Base-by-base conservation (phyloP, 768 basidiomycete species). In the Jaapia argillacea region DNA sequence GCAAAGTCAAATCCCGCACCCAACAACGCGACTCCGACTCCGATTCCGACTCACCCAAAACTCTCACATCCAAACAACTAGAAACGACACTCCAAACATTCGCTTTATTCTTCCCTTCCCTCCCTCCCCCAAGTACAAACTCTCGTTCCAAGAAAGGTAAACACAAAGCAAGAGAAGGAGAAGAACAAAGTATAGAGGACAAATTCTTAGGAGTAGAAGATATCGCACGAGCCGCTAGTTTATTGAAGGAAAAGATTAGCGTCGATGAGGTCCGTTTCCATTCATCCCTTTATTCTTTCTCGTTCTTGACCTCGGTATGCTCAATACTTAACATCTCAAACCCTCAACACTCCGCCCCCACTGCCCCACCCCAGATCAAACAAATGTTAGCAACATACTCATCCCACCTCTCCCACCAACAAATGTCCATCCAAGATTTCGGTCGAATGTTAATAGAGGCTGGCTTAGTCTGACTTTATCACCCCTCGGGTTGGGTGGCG, bases 71-170 rank as follows among this genome's bases (percentile, higher is more conserved):
- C 6, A 66, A 72, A 6, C 82, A 87, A 56, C 66, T 63, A 38
- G 59, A 70, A 40, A 66, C 67, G 14, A 77, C 75, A 45, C 66
- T 77, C 14, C 66, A 69, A 25, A 68, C 83, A 10, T 91, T 82
- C 53, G 64, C 76, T 4, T 64, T 89, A 36, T 89, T 91, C 64
- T 89, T 91, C 57, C n/a, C n/a, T n/a, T n/a, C n/a, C n/a, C n/a
- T n/a, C n/a, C n/a, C n/a, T n/a, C n/a, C n/a, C n/a, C n/a, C n/a
- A n/a, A n/a, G n/a, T n/a, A n/a, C n/a, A n/a, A 79, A 82, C 24
- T 65, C 16, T 10, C 10, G 16, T 16, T 10, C 10, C 16, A 16
- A 33, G 10, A 16, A 16, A 33, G 31, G 31, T 10, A 33, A 68
- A 13, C n/a, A n/a, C n/a, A n/a, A n/a, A n/a, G n/a, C n/a, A n/a